phyloP scores from a whole-genome alignment of 192 early-diverging fungal species.

The Backusella australiensis region DNA sequence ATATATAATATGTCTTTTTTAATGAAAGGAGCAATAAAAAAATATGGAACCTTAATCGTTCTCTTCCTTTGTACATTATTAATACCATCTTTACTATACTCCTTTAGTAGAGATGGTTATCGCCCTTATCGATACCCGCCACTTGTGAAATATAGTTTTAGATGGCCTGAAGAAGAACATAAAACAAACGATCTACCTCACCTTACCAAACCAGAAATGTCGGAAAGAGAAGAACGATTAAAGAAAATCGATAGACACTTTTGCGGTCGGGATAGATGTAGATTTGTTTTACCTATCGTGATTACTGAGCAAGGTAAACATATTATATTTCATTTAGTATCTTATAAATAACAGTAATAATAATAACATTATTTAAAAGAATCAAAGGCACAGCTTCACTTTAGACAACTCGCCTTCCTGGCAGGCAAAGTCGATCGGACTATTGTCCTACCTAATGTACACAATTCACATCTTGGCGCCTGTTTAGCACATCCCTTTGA shows the following conservation, averaged over 20 bases:
- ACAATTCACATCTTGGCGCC: constrained; percentile 34
- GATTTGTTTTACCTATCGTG: constrained; percentile 33
- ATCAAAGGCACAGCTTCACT: constrained; percentile 45
- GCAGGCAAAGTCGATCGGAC: constrained; percentile 32
- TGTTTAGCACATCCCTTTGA: constrained; percentile 32
- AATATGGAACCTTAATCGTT: neutral
- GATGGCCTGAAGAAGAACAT: neutral
- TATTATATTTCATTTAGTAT: neutral
- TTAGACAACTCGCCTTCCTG: constrained; percentile 34
- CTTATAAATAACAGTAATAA: no score
- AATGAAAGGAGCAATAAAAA: neutral
- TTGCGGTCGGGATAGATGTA: constrained; percentile 28
- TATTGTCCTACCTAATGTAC: constrained; percentile 44
- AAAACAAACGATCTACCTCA: neutral
- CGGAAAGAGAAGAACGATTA: neutral
- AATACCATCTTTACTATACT: constrained; percentile 1
- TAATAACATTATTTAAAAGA: constrained; percentile 12
- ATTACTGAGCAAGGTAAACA: constrained; percentile 40
- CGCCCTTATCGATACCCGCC: neutral
- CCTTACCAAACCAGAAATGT: neutral
- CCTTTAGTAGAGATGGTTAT: neutral
- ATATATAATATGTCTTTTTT: neutral
- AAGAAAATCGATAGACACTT: constrained; percentile 22
- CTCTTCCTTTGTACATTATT: constrained; percentile 3
- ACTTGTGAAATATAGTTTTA: constrained; percentile 10